A percentile compares a stretch with the other conserved stretches of the same genome.
phyloP scores from a whole-genome alignment of 352 stramenopile genomes.

The Phytophthora constricta region DNA sequence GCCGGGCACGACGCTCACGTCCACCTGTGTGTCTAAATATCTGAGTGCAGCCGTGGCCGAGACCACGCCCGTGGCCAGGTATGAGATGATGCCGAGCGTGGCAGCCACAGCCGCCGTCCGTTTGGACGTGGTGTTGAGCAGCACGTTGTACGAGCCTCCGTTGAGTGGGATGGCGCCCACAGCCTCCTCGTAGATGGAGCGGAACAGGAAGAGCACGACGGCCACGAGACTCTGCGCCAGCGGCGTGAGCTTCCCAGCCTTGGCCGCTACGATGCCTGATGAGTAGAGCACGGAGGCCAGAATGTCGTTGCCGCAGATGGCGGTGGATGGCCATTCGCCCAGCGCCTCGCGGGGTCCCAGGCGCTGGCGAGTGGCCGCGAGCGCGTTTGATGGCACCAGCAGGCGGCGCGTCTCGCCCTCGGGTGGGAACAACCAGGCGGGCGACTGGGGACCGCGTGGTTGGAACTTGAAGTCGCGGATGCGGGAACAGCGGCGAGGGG shows the following conservation, averaged over 20 bases:
- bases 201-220: constrained; percentile 69
- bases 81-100: constrained; percentile 91
- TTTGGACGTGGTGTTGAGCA: constrained; percentile 94
- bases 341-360: constrained; percentile 49
- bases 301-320: constrained; percentile 94
- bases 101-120: constrained; percentile 85
- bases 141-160: constrained; percentile 91
- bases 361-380: constrained; percentile 34
- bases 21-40: constrained; percentile 66
- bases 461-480: constrained; percentile 37
- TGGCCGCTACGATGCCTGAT: constrained; percentile 67
- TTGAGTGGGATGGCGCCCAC: constrained; percentile 92
- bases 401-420: constrained; percentile 44
- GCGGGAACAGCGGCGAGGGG: constrained; percentile 19
- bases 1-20: constrained; percentile 45
- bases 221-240: constrained; percentile 84
- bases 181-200: constrained; percentile 92
- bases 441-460: constrained; percentile 15
- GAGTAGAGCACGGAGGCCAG: constrained; percentile 88
- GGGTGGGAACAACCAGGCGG: constrained; percentile 54
- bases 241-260: constrained; percentile 87
- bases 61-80: constrained; percentile 89
- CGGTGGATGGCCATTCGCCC: constrained; percentile 85
- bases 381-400: constrained; percentile 29
- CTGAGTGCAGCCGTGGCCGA: constrained; percentile 63